Evolutionary conservation across 2,329 filamentous ascomycete species (phyloP).

Genomic region (Penicillium sp.): DNA sequence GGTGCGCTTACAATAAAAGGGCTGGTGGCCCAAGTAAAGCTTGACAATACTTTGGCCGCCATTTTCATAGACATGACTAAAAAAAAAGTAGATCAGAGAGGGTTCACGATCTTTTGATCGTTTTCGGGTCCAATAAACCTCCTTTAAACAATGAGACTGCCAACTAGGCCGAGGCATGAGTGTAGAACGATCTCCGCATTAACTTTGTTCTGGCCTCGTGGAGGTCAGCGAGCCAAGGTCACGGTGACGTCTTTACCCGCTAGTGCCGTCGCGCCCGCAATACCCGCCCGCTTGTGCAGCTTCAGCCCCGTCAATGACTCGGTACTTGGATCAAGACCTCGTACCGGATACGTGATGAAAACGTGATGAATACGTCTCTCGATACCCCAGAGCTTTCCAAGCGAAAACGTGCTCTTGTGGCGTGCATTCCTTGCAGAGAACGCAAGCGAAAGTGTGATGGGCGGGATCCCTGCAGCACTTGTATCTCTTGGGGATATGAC

Average conservation of each 20-base stretch:
- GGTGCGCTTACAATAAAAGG: conserved; percentile 61
- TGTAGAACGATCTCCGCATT: neutral
- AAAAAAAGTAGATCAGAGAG: neutral
- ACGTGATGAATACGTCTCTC: neutral
- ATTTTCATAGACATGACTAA: conserved; percentile 2
- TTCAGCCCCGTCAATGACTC: neutral
- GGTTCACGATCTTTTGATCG: no score
- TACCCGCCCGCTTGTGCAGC: conserved; percentile 6
- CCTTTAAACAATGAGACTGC: neutral
- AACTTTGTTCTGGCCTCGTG: neutral
- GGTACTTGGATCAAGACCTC: no score
- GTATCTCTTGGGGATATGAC: conserved; percentile 24
- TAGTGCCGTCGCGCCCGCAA: neutral
- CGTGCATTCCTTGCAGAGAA: conserved; percentile 25
- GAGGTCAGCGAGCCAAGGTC: neutral
- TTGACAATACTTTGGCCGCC: conserved; percentile 14
- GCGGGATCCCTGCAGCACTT: conserved; percentile 22
- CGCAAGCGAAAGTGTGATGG: conserved; percentile 29
- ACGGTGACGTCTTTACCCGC: neutral
- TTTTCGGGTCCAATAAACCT: no score
- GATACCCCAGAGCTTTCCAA: conserved; percentile 11
- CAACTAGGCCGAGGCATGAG: neutral
- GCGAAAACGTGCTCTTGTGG: conserved; percentile 20
- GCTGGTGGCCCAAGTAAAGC: conserved; percentile 55
- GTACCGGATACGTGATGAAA: no score